Evolutionary conservation across 768 basidiomycete species (phyloP), one percentile per base, ranked within the genome.

Genomic region (Mycena haematopus): DNA sequence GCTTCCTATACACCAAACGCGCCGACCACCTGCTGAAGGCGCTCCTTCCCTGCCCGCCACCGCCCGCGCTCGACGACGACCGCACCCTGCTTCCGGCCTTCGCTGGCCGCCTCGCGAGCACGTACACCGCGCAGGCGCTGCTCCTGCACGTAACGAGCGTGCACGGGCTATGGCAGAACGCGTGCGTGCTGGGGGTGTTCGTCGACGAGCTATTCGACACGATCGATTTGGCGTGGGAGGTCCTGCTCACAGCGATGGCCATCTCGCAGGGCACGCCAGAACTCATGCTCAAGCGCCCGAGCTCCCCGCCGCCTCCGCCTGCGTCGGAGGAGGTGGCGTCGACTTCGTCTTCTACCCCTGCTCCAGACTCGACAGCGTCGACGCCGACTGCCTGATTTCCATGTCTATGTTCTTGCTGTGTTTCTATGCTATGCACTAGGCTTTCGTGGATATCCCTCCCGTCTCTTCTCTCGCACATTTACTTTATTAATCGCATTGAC

Each of bases 151-250:
- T 82, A 6, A 73, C 77, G 54, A 75, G 71, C 36, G 81, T 91
- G 38, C 82, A 87, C 58, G 90, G 87, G 8, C 72, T 92, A 33
- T 93, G 90, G 89, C 79, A 83, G 60, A 92, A 93, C 70, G 83
- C 82, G 3, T 86, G 85, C 62, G 83, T 84, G 22, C 78, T 93
- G n/a, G 90, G 90, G 3, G 73, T 92, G 2, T 83, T 81, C 54
- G 88, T 92, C 66, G 80, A 84, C 35, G 77, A 77, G 22, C 75
- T 93, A 46, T 93, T 90, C 90, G 79, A 81, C 24, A 80, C 80
- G 21, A 80, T 93, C 62, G 88, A 91, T 62, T 72, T 83, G 44
- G 82, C 86, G 45, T 93, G 90, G 89, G 82, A 85, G 69, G 78
- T 88, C 40, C 73, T 91, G 15, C 75, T 90, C n/a, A 81, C 79